phyloP scores from a whole-genome alignment of 2,329 filamentous ascomycete species.

The Fusarium sp. region DNA sequence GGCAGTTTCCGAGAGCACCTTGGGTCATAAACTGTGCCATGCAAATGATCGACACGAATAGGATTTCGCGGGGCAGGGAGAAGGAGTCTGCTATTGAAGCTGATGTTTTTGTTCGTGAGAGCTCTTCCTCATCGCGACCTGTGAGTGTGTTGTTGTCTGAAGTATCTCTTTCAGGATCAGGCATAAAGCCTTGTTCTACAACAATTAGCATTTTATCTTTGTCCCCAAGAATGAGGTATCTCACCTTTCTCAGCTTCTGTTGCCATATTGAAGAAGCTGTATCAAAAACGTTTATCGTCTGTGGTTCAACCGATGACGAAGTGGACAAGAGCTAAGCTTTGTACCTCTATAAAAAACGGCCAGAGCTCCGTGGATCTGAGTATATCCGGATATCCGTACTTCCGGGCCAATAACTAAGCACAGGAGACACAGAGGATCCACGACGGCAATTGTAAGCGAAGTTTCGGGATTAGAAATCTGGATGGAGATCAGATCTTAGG shows the following conservation, averaged over 20 bases:
- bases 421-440: neutral
- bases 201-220: neutral
- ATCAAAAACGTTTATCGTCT: too few relatives aligned
- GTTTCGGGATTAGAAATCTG: constrained; percentile 4
- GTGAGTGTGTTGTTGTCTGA: constrained; percentile 29
- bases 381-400: constrained; percentile 28
- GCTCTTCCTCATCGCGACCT: constrained; percentile 32
- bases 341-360: constrained; percentile 15
- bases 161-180: constrained; percentile 17
- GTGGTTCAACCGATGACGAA: neutral
- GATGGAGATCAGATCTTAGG: constrained; percentile 6
- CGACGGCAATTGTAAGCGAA: neutral
- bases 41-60: constrained; percentile 39
- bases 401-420: constrained; percentile 7
- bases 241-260: constrained; percentile 22
- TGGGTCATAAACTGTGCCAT: constrained; percentile 46
- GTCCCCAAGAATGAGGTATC: too few relatives aligned
- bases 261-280: neutral
- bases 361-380: neutral
- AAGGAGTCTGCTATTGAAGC: constrained; percentile 41
- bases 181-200: constrained; percentile 11
- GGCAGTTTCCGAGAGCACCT: constrained; percentile 41
- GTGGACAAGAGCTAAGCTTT: neutral
- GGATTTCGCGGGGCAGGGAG: constrained; percentile 27
- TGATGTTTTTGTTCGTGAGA: constrained; percentile 37